phyloP scores from a whole-genome alignment of 2,329 filamentous ascomycete species.

The Aspergillus tubingensis region DNA sequence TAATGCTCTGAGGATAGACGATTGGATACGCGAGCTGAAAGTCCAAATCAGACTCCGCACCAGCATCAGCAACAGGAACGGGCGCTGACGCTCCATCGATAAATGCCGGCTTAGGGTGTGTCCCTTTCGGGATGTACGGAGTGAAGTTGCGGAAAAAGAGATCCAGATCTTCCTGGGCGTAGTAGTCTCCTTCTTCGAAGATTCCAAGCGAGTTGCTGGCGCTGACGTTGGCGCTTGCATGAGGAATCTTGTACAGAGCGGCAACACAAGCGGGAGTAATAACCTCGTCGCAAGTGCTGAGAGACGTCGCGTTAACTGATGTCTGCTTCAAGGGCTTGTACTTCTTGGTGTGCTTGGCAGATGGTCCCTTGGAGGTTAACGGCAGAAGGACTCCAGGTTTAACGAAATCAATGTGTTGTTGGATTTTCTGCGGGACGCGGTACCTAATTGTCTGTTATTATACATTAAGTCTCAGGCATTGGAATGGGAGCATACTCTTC shows the following conservation, averaged over 20 bases:
- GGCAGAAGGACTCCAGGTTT: conserved; percentile 4
- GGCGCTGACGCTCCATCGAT: conserved; percentile 8
- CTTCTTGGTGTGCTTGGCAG: not conserved
- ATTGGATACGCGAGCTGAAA: conserved; percentile 10
- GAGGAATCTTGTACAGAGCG: conserved; percentile 10
- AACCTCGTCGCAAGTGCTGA: not conserved
- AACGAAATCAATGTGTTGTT: conserved; percentile 10
- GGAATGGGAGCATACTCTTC: conserved; percentile 34
- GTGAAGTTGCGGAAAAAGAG: conserved; percentile 6
- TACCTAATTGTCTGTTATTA: not conserved
- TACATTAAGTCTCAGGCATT: rapidly evolving
- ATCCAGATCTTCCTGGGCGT: conserved; percentile 10
- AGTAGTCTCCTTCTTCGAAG: conserved; percentile 13
- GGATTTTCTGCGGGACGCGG: not conserved
- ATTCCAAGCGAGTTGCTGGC: conserved; percentile 9
- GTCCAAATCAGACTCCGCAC: conserved; percentile 9
- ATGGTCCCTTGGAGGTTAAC: not conserved
- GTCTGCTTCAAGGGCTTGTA: not conserved
- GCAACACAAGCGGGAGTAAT: conserved; percentile 9
- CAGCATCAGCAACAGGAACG: not conserved
- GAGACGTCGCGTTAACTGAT: not conserved
- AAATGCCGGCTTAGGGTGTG: conserved; percentile 8
- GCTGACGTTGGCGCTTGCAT: not conserved
- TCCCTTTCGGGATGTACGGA: conserved; percentile 3
- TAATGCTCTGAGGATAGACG: conserved; percentile 7